A percentile compares a stretch with the other conserved stretches of the same genome.
Evolutionary conservation across 176 grass and related monocot species (phyloP).

Genomic region (Pharus latifolius): DNA sequence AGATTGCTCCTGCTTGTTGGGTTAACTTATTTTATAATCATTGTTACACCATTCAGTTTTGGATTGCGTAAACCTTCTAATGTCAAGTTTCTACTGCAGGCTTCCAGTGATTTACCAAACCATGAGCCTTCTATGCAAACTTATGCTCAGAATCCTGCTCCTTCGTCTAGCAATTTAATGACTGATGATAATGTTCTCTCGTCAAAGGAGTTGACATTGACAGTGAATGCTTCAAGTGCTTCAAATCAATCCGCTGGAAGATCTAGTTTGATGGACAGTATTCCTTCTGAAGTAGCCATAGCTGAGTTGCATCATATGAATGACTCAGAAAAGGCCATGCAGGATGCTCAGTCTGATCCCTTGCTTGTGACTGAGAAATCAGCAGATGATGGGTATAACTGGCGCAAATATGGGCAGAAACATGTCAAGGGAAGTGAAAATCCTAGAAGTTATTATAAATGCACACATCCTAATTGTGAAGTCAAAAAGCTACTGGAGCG

Average conservation of each 20-base stretch:
- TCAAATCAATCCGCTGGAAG: constrained; percentile 38
- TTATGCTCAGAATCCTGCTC: constrained; percentile 26
- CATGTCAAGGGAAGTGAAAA: constrained; percentile 96
- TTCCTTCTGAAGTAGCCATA: constrained; percentile 36
- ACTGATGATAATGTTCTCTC: constrained; percentile 29
- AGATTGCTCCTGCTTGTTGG: not conserved
- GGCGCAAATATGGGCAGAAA: constrained; percentile 98
- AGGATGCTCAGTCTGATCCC: constrained; percentile 35
- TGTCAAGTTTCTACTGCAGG: constrained; percentile 39
- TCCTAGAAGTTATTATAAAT: constrained; percentile 99
- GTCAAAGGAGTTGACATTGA: constrained; percentile 22
- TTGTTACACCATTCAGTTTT: not conserved
- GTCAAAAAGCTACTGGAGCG: constrained; percentile 96
- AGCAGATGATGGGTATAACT: constrained; percentile 84
- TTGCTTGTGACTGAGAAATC: constrained; percentile 50
- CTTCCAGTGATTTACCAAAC: constrained; percentile 24
- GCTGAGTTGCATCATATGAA: constrained; percentile 31
- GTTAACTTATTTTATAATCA: not conserved
- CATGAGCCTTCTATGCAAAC: constrained; percentile 45
- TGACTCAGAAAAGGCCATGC: constrained; percentile 35
- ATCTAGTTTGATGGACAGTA: constrained; percentile 23
- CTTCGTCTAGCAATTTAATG: constrained; percentile 34
- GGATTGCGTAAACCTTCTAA: constrained; percentile 2
- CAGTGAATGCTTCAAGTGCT: constrained; percentile 30
- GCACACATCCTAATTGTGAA: constrained; percentile 94